These are phyloP conservation scores for Phytophthora agathidicida DNA, from an alignment of 352 stramenopile genomes.

Conservation along the genomic window DNA sequence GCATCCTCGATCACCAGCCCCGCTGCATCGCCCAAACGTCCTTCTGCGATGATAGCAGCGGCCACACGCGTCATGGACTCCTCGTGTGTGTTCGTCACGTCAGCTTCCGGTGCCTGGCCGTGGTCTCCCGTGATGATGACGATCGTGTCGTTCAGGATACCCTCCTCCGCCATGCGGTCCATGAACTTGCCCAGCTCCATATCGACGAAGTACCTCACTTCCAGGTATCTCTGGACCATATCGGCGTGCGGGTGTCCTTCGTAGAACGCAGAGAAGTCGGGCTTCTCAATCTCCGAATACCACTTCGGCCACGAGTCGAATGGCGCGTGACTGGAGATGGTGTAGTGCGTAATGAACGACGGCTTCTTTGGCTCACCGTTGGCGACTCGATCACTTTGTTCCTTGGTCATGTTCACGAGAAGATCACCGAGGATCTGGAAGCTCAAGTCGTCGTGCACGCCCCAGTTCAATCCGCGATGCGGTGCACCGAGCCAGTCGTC, in stretches of 20 bases:
- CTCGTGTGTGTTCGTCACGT: conserved; percentile 39
- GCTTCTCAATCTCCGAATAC: conserved; percentile 36
- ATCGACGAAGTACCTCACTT: conserved; percentile 54
- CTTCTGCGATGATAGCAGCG: conserved; percentile 40
- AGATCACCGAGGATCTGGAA: conserved; percentile 54
- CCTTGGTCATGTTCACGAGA: conserved; percentile 47
- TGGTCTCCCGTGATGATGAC: conserved; percentile 63
- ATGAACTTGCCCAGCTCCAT: conserved; percentile 58
- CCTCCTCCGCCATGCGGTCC: conserved; percentile 45
- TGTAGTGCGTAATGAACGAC: conserved; percentile 63
- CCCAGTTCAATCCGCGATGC: conserved; percentile 38
- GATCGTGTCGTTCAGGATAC: conserved; percentile 59
- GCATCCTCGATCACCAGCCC: conserved; percentile 35
- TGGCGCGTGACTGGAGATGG: conserved; percentile 62
- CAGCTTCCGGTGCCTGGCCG: conserved; percentile 49
- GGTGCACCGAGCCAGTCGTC: conserved; percentile 37
- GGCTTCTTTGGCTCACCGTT: conserved; percentile 37
- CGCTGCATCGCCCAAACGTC: conserved; percentile 32
- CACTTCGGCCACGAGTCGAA: conserved; percentile 46
- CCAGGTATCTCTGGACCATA: conserved; percentile 41
- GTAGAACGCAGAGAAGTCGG: conserved; percentile 48
- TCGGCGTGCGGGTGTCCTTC: conserved; percentile 21
- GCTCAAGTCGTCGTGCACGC: conserved; percentile 56
- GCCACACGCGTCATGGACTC: conserved; percentile 39
- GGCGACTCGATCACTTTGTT: conserved; percentile 31